These are phyloP conservation scores for Penicillium cosmopolitanum DNA, from an alignment of 495 filamentous ascomycete genomes.

Conservation along the genomic window DNA sequence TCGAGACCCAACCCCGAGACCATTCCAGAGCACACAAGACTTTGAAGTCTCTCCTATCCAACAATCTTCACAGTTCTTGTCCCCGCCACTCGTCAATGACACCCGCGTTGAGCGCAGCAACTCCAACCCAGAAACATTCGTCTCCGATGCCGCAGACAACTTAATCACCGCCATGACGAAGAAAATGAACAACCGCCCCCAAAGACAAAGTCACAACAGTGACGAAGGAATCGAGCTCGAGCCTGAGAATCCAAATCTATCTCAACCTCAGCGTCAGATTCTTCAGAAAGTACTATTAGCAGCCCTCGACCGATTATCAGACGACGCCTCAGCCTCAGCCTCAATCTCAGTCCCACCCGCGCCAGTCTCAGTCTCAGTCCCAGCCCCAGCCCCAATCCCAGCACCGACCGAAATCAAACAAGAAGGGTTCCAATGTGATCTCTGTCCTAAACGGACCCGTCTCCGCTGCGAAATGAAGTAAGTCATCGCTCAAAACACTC, in stretches of 20 bases:
- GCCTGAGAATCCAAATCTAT: constrained; percentile 26
- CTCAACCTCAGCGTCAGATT: constrained; percentile 39
- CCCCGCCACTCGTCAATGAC: not conserved
- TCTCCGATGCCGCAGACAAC: constrained; percentile 39
- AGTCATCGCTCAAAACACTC: too few relatives aligned
- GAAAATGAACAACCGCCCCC: constrained; percentile 37
- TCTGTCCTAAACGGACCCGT: constrained; percentile 58
- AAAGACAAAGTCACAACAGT: constrained; percentile 29
- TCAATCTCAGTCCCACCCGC: not conserved
- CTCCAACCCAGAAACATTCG: constrained; percentile 29
- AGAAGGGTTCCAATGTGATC: constrained; percentile 51
- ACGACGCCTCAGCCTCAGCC: constrained; percentile 21
- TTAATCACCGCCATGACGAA: constrained; percentile 45
- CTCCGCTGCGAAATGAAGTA: constrained; percentile 76
- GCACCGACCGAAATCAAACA: constrained; percentile 34
- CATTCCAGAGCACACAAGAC: constrained; percentile 6
- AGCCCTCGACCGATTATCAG: constrained; percentile 38
- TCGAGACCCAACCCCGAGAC: constrained; percentile 7
- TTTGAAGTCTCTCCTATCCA: not conserved
- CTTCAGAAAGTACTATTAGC: constrained; percentile 39
- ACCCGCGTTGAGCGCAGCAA: not conserved
- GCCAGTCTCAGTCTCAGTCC: not conserved
- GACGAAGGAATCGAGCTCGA: constrained; percentile 33
- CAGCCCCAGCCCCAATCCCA: too few relatives aligned
- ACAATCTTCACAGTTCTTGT: not conserved